Percentiles rank a stretch among this genome's conserved stretches.
These are phyloP conservation scores for Drechslerella stenobrocha DNA, from an alignment of 2,329 filamentous ascomycete genomes.

Conservation along the genomic window DNA sequence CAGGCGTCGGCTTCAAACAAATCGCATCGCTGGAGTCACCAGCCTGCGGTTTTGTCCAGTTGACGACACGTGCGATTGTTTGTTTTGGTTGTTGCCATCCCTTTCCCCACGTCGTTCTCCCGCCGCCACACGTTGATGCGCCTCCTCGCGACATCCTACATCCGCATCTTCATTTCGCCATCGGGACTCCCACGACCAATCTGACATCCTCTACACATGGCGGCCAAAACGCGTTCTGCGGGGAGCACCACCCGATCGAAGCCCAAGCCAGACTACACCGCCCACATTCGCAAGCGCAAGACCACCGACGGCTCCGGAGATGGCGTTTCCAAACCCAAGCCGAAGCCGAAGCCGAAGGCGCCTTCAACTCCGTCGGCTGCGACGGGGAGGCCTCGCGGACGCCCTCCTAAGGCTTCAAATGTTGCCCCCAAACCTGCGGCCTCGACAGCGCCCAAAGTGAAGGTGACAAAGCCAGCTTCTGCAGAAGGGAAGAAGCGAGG, in stretches of 20 bases:
- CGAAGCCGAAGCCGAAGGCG: constrained; percentile 28
- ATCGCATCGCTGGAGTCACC: no score
- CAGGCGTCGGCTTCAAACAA: no score
- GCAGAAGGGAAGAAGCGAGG: constrained; percentile 19
- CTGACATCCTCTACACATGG: not conserved
- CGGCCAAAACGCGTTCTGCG: constrained; percentile 18
- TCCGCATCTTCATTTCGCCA: no score
- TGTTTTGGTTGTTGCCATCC: no score
- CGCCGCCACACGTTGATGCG: no score
- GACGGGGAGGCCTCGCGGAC: constrained; percentile 20
- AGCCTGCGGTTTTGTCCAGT: no score
- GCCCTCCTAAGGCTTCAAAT: constrained; percentile 35
- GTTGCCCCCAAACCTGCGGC: constrained; percentile 8
- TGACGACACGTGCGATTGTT: no score
- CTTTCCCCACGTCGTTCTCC: no score
- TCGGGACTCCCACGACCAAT: no score
- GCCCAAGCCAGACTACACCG: constrained; percentile 35
- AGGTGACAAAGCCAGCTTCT: constrained; percentile 2
- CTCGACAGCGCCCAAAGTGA: constrained; percentile 10
- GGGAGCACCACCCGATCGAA: constrained; percentile 25
- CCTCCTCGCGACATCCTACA: no score
- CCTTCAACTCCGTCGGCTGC: constrained; percentile 13
- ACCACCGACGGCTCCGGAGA: constrained; percentile 44
- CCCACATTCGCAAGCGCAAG: constrained; percentile 41
- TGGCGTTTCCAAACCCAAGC: constrained; percentile 36